Conservation (phyloP, 2,329 filamentous ascomycete species). For the Hirsutella thompsonii region DNA sequence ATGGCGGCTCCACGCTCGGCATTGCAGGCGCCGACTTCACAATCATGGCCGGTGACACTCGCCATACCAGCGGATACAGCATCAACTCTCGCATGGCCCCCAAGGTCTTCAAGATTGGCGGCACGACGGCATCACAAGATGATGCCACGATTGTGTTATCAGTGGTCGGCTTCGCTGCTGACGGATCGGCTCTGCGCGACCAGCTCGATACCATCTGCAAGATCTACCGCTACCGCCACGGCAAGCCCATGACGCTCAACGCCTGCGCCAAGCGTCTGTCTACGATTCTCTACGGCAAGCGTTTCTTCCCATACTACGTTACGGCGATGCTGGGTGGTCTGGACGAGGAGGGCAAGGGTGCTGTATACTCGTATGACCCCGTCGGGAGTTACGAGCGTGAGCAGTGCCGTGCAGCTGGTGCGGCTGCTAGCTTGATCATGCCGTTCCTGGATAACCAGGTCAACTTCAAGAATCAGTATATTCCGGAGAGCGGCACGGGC, state of each 20-base stretch:
- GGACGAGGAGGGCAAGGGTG: slow-evolving; percentile 88
- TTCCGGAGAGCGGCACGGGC: slow-evolving; percentile 73
- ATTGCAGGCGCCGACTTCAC: slow-evolving; percentile 91
- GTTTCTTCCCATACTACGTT: slow-evolving; percentile 98
- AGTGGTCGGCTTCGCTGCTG: slow-evolving; percentile 90
- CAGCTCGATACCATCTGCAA: slow-evolving; percentile 90
- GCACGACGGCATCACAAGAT: slow-evolving; percentile 72
- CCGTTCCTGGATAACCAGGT: slow-evolving; percentile 99
- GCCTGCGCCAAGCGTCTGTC: slow-evolving; percentile 91
- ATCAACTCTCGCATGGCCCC: slow-evolving; percentile 95
- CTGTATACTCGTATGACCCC: slow-evolving; percentile 94
- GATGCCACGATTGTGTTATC: slow-evolving; percentile 82
- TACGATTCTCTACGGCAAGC: slow-evolving; percentile 92
- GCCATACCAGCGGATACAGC: slow-evolving; percentile 90
- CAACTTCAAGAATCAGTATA: slow-evolving; percentile 98
- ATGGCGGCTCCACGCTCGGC: slow-evolving; percentile 89
- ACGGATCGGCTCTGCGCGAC: slow-evolving; percentile 88
- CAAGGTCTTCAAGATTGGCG: slow-evolving; percentile 96
- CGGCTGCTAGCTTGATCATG: slow-evolving; percentile 91
- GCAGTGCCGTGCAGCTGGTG: slow-evolving; percentile 86
- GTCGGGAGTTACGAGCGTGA: slow-evolving; percentile 97
- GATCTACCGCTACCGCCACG: slow-evolving; percentile 97
- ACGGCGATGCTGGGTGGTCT: slow-evolving; percentile 87
- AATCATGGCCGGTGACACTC: slow-evolving; percentile 94
- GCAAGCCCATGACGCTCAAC: slow-evolving; percentile 88